Evolutionary conservation across 192 early-diverging fungal species (phyloP).

Genomic region (Rhizoclosmatium globosum): DNA sequence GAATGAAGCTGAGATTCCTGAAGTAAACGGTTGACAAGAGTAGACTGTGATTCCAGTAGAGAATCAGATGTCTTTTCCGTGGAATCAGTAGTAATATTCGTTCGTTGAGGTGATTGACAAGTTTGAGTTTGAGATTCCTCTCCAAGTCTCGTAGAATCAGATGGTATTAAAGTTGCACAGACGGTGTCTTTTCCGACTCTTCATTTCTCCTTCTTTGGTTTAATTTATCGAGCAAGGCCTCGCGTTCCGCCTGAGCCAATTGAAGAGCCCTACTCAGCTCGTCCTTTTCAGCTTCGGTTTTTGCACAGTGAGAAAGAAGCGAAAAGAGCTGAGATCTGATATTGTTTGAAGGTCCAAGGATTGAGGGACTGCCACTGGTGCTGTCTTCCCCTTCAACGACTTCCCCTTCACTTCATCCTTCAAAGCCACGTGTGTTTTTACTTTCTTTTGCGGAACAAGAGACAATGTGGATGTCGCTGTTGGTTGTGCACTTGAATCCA

Average conservation of each 20-base stretch:
- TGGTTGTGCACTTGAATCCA: conserved; percentile 62
- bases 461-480: conserved; percentile 74
- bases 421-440: conserved; percentile 71
- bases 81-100: no score
- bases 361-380: conserved; percentile 16
- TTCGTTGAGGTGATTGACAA: no score
- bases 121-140: no score
- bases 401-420: conserved; percentile 44
- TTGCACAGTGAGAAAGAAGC: conserved; percentile 50
- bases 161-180: no score
- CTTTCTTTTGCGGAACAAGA: conserved; percentile 76
- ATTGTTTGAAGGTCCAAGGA: conserved; percentile 2
- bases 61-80: no score
- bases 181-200: not conserved
- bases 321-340: conserved; percentile 14
- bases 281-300: not conserved
- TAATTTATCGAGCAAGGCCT: conserved; percentile 76
- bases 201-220: conserved; percentile 85
- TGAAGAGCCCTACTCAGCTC: conserved; percentile 43
- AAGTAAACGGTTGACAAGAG: conserved; percentile 61
- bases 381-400: conserved; percentile 36
- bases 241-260: conserved; percentile 47
- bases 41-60: no score
- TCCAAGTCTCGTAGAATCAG: no score
- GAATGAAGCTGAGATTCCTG: conserved; percentile 76